Conservation (phyloP, 2,329 filamentous ascomycete species). For the Xylaria sp. region DNA sequence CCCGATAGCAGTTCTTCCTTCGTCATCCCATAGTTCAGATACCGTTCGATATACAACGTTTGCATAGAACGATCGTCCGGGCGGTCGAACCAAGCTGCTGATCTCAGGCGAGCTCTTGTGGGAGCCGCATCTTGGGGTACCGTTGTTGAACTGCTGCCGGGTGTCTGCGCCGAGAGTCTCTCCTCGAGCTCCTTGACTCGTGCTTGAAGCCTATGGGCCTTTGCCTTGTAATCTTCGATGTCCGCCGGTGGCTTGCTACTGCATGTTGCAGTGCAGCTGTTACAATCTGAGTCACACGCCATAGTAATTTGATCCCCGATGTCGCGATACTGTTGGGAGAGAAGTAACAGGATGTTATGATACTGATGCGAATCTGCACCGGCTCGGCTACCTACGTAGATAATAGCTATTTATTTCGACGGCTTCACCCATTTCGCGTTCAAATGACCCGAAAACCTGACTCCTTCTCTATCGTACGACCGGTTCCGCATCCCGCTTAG, state of each 20-base stretch:
- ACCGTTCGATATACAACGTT: slow-evolving; percentile 62
- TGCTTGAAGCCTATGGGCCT: slow-evolving; percentile 40
- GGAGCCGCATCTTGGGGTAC: slow-evolving; percentile 9
- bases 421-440: slow-evolving; percentile 1
- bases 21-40: slow-evolving; percentile 62
- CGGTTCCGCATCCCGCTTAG: slow-evolving; percentile 17
- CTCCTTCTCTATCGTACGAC: slow-evolving; percentile 6
- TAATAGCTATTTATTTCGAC: not conserved
- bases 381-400: not conserved
- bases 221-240: slow-evolving; percentile 46
- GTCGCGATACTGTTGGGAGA: not conserved
- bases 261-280: slow-evolving; percentile 30
- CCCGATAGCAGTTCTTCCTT: slow-evolving; percentile 60
- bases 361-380: not conserved
- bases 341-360: not conserved
- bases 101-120: slow-evolving; percentile 35
- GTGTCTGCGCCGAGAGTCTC: slow-evolving; percentile 33
- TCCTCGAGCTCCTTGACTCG: slow-evolving; percentile 42
- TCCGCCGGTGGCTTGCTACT: slow-evolving; percentile 36
- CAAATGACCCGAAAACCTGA: slow-evolving; percentile 22
- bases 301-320: slow-evolving; percentile 19
- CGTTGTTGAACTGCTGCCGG: slow-evolving; percentile 19
- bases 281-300: slow-evolving; percentile 38
- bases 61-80: slow-evolving; percentile 56
- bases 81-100: slow-evolving; percentile 55